Percentiles rank a stretch among this genome's conserved stretches.
phyloP scores from a whole-genome alignment of 2,329 filamentous ascomycete genomes.

The Dendrostoma leiphaemia region DNA sequence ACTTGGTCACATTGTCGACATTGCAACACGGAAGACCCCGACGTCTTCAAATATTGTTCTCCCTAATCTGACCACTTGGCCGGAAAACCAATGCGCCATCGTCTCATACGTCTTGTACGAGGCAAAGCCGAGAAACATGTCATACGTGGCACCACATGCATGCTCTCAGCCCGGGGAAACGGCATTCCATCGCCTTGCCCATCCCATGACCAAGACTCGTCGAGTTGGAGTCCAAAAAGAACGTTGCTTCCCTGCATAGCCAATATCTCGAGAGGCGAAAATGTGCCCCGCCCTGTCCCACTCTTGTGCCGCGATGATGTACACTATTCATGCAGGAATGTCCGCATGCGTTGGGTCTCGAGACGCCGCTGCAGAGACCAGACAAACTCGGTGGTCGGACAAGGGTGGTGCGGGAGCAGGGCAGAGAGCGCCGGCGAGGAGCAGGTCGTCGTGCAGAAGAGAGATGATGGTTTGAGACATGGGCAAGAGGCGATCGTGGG shows the following conservation, averaged over 20 bases:
- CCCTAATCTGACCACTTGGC: too few relatives aligned
- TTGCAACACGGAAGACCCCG: too few relatives aligned
- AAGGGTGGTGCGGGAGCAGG: conserved; percentile 2
- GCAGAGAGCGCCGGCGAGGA: conserved; percentile 1
- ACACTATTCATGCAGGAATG: background rate
- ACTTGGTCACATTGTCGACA: too few relatives aligned
- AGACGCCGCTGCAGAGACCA: background rate
- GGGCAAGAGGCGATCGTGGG: background rate
- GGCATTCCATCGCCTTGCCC: too few relatives aligned
- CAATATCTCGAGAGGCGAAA: background rate
- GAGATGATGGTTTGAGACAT: conserved; percentile 8
- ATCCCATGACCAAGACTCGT: too few relatives aligned
- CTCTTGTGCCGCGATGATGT: background rate
- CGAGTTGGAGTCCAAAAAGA: too few relatives aligned
- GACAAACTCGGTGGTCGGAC: conserved; percentile 1
- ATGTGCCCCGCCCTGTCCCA: background rate
- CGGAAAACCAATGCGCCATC: too few relatives aligned
- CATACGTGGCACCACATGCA: too few relatives aligned
- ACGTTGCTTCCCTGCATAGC: background rate
- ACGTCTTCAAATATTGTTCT: too few relatives aligned
- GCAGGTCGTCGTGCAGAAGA: conserved; percentile 2
- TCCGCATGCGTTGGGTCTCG: background rate
- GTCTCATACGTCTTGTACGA: too few relatives aligned
- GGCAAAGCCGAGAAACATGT: too few relatives aligned
- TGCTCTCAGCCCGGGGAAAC: too few relatives aligned